A percentile compares a stretch with the other conserved stretches of the same genome.
These are phyloP conservation scores for Lentinula boryana DNA, from an alignment of 768 basidiomycete genomes.

Conservation along the genomic window DNA sequence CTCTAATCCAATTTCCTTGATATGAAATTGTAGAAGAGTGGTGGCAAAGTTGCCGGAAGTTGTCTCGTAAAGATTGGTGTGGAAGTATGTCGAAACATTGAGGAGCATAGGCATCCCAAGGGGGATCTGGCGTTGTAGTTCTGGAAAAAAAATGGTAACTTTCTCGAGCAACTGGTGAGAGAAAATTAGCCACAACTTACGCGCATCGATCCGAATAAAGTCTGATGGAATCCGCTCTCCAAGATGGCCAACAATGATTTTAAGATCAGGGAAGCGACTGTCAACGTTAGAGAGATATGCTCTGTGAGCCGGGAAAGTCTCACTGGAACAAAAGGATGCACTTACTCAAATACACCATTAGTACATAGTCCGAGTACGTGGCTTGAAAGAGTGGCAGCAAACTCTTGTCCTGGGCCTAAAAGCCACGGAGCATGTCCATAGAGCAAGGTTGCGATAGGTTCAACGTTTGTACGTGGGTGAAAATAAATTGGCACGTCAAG, in stretches of 20 bases:
- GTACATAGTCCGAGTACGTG: slow-evolving; percentile 34
- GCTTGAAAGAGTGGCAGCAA: slow-evolving; percentile 29
- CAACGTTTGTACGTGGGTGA: not conserved
- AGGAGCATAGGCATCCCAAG: slow-evolving; percentile 27
- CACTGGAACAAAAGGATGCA: not conserved
- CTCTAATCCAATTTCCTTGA: slow-evolving; percentile 31
- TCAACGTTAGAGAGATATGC: too few species aligned
- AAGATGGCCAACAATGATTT: slow-evolving; percentile 36
- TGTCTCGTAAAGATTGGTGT: slow-evolving; percentile 33
- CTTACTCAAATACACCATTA: slow-evolving; percentile 28
- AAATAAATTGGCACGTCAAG: slow-evolving; percentile 5
- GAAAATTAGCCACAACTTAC: slow-evolving; percentile 16
- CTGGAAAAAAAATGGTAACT: not conserved
- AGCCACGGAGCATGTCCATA: slow-evolving; percentile 25
- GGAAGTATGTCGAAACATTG: slow-evolving; percentile 31
- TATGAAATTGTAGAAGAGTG: slow-evolving; percentile 30
- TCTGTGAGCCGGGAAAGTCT: too few species aligned
- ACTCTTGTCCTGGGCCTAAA: slow-evolving; percentile 29
- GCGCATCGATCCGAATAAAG: slow-evolving; percentile 31
- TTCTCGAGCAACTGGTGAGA: not conserved
- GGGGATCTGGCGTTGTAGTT: not conserved
- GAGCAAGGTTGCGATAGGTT: not conserved
- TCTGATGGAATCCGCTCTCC: slow-evolving; percentile 38
- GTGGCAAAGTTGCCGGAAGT: slow-evolving; percentile 36
- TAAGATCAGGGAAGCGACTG: slow-evolving; percentile 35